Conservation (phyloP, 805 yeast species). For the Candida michaelii region DNA sequence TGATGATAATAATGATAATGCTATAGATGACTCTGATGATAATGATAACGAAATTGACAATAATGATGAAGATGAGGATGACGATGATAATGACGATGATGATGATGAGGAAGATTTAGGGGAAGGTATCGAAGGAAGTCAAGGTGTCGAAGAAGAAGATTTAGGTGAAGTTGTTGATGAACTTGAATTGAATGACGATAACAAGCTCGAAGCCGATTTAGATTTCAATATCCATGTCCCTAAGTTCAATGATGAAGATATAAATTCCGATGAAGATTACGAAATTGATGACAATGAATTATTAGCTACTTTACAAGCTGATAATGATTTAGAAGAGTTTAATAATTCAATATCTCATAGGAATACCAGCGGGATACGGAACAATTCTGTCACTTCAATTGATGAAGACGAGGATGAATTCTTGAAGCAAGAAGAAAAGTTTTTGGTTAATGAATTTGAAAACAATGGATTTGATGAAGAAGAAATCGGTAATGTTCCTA, state of each 20-base stretch:
- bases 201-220: conserved; percentile 21
- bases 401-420: conserved; percentile 38
- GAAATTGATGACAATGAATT: conserved; percentile 52
- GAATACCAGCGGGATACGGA: conserved; percentile 14
- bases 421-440: conserved; percentile 44
- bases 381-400: conserved; percentile 30
- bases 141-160: conserved; percentile 9
- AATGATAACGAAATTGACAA: conserved; percentile 9
- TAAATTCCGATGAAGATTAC: conserved; percentile 64
- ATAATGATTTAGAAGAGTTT: conserved; percentile 44
- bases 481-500: conserved; percentile 18
- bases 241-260: conserved; percentile 47
- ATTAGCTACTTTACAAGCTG: conserved; percentile 47
- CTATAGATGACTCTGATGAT: conserved; percentile 21
- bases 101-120: conserved; percentile 38
- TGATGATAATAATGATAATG: conserved; percentile 20
- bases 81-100: conserved; percentile 17
- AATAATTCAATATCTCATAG: conserved; percentile 13
- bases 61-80: conserved; percentile 11
- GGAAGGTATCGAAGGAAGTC: conserved; percentile 55
- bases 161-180: conserved; percentile 13
- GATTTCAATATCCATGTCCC: conserved; percentile 46
- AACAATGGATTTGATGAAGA: conserved; percentile 47
- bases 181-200: conserved; percentile 4
- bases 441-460: conserved; percentile 46